phyloP scores from a whole-genome alignment of 305 asterid genomes.

The Solanum hybrid region DNA sequence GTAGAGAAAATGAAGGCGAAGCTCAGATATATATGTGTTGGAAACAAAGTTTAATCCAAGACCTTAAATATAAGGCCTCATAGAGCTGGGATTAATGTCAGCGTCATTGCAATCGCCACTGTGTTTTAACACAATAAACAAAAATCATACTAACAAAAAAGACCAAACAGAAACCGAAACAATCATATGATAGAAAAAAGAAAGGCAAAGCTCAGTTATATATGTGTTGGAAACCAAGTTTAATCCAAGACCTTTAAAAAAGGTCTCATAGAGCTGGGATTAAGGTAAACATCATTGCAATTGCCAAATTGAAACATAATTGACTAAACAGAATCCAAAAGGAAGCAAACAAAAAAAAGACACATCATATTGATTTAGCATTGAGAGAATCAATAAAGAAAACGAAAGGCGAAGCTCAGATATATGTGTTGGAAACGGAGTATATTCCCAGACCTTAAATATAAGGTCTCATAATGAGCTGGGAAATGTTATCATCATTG shows the following conservation, averaged over 20 bases:
- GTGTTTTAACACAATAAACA: neutral
- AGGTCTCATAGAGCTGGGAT: constrained; percentile 77
- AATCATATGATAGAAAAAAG: neutral
- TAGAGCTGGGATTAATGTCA: constrained; percentile 22
- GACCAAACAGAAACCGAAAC: neutral
- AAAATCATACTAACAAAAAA: too few species aligned
- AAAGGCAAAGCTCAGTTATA: constrained; percentile 32
- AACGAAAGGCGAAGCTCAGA: constrained; percentile 30
- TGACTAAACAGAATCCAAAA: neutral
- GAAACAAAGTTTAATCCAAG: constrained; percentile 33
- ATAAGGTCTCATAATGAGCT: constrained; percentile 64
- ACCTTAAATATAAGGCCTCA: constrained; percentile 18
- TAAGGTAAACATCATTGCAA: constrained; percentile 41
- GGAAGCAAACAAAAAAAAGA: neutral
- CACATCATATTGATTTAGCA: neutral
- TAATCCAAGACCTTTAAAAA: constrained; percentile 39
- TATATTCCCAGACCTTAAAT: constrained; percentile 44
- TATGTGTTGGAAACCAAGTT: constrained; percentile 18
- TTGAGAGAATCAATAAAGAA: neutral
- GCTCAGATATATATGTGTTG: constrained; percentile 36
- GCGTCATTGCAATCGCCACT: constrained; percentile 30
- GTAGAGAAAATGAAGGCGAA: neutral
- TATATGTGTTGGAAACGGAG: constrained; percentile 17
- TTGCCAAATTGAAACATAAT: neutral
- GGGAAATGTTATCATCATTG: constrained; percentile 57